These are phyloP conservation scores for Inga oerstediana DNA, from an alignment of 306 rosid species.

Conservation along the genomic window DNA sequence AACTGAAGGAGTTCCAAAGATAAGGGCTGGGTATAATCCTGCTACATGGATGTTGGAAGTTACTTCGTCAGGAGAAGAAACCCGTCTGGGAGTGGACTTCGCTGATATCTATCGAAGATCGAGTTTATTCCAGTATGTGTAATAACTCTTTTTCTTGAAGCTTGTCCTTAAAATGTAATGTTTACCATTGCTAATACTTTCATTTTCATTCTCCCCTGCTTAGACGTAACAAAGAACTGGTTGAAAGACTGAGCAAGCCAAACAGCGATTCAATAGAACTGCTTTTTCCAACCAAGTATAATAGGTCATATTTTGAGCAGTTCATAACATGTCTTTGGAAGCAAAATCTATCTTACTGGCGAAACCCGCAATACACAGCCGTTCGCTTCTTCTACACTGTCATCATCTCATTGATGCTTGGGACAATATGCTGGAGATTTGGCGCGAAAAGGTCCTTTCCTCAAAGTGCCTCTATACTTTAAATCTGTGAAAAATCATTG, in stretches of 20 bases:
- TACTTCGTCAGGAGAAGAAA: conserved; percentile 68
- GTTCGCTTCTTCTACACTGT: conserved; percentile 74
- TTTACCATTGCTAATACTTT: neutral
- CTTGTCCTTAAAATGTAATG: neutral
- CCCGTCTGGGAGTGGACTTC: conserved; percentile 66
- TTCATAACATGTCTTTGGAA: conserved; percentile 77
- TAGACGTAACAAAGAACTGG: conserved; percentile 63
- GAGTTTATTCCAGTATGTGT: conserved; percentile 57
- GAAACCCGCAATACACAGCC: conserved; percentile 78
- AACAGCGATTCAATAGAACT: conserved; percentile 58
- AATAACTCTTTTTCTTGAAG: neutral
- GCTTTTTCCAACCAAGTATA: conserved; percentile 68
- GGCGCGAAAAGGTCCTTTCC: conserved; percentile 59
- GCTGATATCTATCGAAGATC: conserved; percentile 72
- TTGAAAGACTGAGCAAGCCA: conserved; percentile 69
- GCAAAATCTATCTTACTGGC: conserved; percentile 76
- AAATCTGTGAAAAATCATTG: neutral
- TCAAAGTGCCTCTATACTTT: neutral
- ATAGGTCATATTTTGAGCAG: conserved; percentile 59
- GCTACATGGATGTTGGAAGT: conserved; percentile 89
- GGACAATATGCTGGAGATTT: conserved; percentile 77
- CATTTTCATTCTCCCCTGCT: neutral
- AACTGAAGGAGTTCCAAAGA: conserved; percentile 68
- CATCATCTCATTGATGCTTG: conserved; percentile 74
- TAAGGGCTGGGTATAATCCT: conserved; percentile 75